Conservation (phyloP, 306 rosid genomes). For the Pueraria montana region DNA sequence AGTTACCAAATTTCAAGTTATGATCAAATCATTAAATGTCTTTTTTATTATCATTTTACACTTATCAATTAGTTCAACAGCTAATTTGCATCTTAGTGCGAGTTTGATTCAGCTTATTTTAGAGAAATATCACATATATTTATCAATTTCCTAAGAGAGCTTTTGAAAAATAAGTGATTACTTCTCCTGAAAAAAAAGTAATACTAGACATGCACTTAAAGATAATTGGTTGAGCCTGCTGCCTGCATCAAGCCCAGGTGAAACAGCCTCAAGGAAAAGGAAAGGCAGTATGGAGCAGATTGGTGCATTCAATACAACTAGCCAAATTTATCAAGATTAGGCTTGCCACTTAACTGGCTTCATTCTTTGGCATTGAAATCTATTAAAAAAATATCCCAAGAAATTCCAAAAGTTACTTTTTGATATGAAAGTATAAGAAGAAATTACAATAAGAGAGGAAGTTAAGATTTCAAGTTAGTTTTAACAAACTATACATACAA, state of each 20-base stretch:
- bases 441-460: neutral
- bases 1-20: too few relatives aligned
- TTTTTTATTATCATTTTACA: too few relatives aligned
- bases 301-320: conserved; percentile 1
- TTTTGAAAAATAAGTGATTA: neutral
- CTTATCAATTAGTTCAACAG: too few relatives aligned
- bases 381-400: conserved; percentile 12
- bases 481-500: neutral
- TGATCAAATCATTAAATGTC: too few relatives aligned
- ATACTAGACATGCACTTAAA: neutral
- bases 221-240: neutral
- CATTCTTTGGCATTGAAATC: neutral
- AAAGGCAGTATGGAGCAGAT: conserved; percentile 2
- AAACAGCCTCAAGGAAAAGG: conserved; percentile 2
- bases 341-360: neutral
- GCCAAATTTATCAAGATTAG: conserved; percentile 4
- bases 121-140: neutral
- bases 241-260: conserved; percentile 5
- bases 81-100: neutral
- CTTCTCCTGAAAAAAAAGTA: neutral
- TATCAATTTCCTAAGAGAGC: neutral
- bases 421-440: neutral
- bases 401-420: neutral
- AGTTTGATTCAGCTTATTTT: neutral
- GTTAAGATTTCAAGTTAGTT: conserved; percentile 21